Evolutionary conservation across 352 stramenopile species (phyloP).

Genomic region (Phytophthora sojae): DNA sequence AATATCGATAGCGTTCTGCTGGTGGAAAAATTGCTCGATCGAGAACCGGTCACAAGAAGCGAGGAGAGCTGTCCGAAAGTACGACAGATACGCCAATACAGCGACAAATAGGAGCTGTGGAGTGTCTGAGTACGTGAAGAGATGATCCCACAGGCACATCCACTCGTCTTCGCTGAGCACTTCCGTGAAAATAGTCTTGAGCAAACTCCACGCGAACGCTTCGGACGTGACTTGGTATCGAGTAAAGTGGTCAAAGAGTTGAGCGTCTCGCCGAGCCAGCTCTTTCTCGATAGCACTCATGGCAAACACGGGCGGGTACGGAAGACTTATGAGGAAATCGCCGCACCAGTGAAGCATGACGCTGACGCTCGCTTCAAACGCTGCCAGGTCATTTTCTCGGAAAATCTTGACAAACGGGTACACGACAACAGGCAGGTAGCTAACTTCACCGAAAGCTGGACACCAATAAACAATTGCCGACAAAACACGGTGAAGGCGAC

Average conservation of each 20-base stretch:
- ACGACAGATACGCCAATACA: slow-evolving; percentile 77
- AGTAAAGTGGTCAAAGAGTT: slow-evolving; percentile 84
- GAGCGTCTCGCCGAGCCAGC: slow-evolving; percentile 72
- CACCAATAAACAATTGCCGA: slow-evolving; percentile 92
- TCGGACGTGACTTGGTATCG: slow-evolving; percentile 68
- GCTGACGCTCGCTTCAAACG: slow-evolving; percentile 89
- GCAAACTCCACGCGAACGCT: slow-evolving; percentile 85
- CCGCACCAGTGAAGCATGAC: slow-evolving; percentile 90
- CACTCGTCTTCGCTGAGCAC: slow-evolving; percentile 90
- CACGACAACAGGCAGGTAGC: slow-evolving; percentile 82
- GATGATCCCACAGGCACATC: slow-evolving; percentile 89
- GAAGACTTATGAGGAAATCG: slow-evolving; percentile 84
- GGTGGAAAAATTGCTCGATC: slow-evolving; percentile 88
- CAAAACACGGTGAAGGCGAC: slow-evolving; percentile 80
- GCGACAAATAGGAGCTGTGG: slow-evolving; percentile 70
- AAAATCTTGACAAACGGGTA: slow-evolving; percentile 93
- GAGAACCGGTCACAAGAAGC: slow-evolving; percentile 59
- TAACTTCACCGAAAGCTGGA: slow-evolving; percentile 88
- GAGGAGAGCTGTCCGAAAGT: slow-evolving; percentile 73
- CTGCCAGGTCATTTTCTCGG: slow-evolving; percentile 86
- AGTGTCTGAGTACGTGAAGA: slow-evolving; percentile 79
- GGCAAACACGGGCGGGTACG: slow-evolving; percentile 80
- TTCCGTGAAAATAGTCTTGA: slow-evolving; percentile 90
- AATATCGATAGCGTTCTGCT: slow-evolving; percentile 85
- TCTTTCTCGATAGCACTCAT: slow-evolving; percentile 75